Percentiles rank a stretch among this genome's conserved stretches.
phyloP scores from a whole-genome alignment of 2,329 filamentous ascomycete genomes.

The Cytospora schulzeri region DNA sequence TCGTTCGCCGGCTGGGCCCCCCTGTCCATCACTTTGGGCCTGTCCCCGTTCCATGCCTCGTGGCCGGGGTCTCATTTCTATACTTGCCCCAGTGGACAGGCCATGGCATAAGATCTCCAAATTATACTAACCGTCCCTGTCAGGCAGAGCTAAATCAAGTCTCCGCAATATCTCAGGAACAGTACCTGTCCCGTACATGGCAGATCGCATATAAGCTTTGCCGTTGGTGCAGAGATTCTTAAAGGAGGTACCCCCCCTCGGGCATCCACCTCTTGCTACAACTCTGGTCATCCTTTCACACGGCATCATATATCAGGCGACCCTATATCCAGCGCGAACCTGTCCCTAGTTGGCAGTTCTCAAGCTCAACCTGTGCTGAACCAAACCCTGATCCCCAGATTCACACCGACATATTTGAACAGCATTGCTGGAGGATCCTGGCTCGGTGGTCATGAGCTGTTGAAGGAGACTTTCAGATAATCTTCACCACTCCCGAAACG shows the following conservation, averaged over 20 bases:
- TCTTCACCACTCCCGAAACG: constrained; percentile 14
- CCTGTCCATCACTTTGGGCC: constrained; percentile 38
- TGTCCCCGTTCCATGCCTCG: constrained; percentile 43
- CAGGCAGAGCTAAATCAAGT: constrained; percentile 48
- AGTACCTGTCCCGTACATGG: constrained; percentile 51
- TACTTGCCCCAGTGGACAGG: constrained; percentile 50
- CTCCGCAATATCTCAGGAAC: constrained; percentile 49
- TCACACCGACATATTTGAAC: constrained; percentile 14
- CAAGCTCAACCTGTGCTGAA: not conserved
- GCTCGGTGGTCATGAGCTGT: constrained; percentile 14
- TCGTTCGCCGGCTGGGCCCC: constrained; percentile 29
- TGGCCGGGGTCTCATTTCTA: constrained; percentile 50
- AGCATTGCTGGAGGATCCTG: constrained; percentile 22
- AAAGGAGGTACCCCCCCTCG: constrained; percentile 45
- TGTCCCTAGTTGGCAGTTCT: not conserved
- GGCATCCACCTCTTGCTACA: constrained; percentile 38
- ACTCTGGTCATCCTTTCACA: constrained; percentile 35
- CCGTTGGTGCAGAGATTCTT: constrained; percentile 44
- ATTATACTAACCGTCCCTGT: constrained; percentile 58
- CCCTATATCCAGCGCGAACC: constrained; percentile 39
- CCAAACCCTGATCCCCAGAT: not conserved
- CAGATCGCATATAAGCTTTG: constrained; percentile 52
- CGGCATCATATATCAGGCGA: constrained; percentile 49
- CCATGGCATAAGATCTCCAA: constrained; percentile 62
- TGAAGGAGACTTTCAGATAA: constrained; percentile 26